Percentiles rank a stretch among this genome's conserved stretches.
Evolutionary conservation across 139 green algal genomes (phyloP).

Genomic region (Chlorella vulgaris): DNA sequence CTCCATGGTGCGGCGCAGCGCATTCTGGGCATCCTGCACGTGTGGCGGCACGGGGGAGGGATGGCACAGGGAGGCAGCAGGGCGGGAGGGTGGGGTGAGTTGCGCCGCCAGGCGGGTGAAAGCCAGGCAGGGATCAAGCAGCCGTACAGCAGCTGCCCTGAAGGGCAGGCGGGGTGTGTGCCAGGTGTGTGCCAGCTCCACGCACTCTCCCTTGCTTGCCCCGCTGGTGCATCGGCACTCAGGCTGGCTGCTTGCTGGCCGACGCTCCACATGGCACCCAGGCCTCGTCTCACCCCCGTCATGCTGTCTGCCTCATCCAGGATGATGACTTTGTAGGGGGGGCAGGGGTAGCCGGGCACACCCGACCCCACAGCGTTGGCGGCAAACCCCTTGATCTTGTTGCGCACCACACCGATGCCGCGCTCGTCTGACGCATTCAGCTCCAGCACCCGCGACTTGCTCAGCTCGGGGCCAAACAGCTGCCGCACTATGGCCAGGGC

Average conservation of each 20-base stretch:
- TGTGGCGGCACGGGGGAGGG: neutral
- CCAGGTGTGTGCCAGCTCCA: too few species aligned
- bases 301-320: constrained; percentile 98
- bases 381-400: constrained; percentile 95
- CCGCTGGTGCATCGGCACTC: neutral
- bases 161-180: too few species aligned
- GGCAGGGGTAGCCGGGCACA: constrained; percentile 85
- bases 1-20: constrained; percentile 98
- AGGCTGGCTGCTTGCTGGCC: neutral
- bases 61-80: neutral
- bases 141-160: too few species aligned
- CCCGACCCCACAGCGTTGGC: constrained; percentile 72
- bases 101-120: neutral
- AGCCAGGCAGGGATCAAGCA: too few species aligned
- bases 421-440: constrained; percentile 97
- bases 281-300: constrained; percentile 59
- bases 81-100: neutral
- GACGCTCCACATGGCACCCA: neutral
- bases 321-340: constrained; percentile 97
- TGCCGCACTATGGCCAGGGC: constrained; percentile 92
- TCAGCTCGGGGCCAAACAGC: constrained; percentile 84
- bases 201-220: neutral
- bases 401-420: constrained; percentile 92
- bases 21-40: constrained; percentile 92
- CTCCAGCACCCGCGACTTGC: constrained; percentile 92